These are phyloP conservation scores for Collybia sordida DNA, from an alignment of 768 basidiomycete genomes.

Conservation along the genomic window DNA sequence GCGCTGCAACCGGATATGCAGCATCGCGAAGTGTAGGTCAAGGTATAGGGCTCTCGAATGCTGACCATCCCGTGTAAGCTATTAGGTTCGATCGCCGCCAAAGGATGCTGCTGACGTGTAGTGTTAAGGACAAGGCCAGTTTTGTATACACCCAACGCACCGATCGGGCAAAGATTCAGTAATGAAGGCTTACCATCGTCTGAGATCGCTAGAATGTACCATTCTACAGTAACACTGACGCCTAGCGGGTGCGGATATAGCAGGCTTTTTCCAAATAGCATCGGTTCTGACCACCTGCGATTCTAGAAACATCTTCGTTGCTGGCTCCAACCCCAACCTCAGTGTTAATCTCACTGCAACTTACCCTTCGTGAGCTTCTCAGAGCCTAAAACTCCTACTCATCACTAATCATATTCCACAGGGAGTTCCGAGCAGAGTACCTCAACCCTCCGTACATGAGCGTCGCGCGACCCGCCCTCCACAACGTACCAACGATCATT, in stretches of 20 bases:
- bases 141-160: conserved; percentile 45
- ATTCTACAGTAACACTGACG: conserved; percentile 57
- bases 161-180: conserved; percentile 44
- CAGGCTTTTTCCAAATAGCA: conserved; percentile 15
- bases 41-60: conserved; percentile 21
- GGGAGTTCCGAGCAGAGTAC: conserved; percentile 42
- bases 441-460: conserved; percentile 43
- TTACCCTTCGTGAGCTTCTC: neutral
- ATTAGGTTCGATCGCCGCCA: neutral
- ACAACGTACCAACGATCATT: conserved; percentile 33
- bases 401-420: conserved; percentile 16
- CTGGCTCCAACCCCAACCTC: conserved; percentile 47
- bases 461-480: conserved; percentile 29
- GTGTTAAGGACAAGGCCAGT: conserved; percentile 38
- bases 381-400: neutral
- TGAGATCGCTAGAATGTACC: conserved; percentile 57
- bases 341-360: conserved; percentile 1
- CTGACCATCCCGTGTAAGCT: conserved; percentile 26
- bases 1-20: conserved; percentile 41
- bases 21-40: conserved; percentile 31
- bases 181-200: conserved; percentile 43
- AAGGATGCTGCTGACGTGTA: conserved; percentile 9
- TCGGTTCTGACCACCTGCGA: neutral
- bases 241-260: conserved; percentile 46
- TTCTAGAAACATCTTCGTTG: conserved; percentile 23